These are phyloP conservation scores for Diaporthe helianthi DNA, from an alignment of 2,329 filamentous ascomycete species.

Conservation along the genomic window DNA sequence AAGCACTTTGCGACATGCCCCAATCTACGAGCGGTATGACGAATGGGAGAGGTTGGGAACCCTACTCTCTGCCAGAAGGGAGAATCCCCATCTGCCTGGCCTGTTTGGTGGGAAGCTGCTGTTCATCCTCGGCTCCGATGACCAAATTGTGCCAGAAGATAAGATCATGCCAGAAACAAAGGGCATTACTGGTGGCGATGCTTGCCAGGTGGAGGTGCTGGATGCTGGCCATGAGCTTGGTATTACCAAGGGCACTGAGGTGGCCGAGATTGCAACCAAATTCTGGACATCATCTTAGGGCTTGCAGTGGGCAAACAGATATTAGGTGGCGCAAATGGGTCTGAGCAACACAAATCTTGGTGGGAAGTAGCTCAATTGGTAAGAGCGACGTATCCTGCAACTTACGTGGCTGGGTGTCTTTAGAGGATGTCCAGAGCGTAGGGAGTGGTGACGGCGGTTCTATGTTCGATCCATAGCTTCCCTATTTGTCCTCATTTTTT, in stretches of 20 bases:
- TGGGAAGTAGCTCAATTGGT: constrained; percentile 2
- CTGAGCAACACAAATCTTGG: not conserved
- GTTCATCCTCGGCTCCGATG: constrained; percentile 69
- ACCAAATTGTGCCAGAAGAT: constrained; percentile 70
- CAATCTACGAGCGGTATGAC: constrained; percentile 68
- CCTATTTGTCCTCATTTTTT: not conserved
- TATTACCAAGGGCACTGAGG: constrained; percentile 64
- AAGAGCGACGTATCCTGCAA: constrained; percentile 6
- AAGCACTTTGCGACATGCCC: constrained; percentile 72
- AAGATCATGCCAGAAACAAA: constrained; percentile 69
- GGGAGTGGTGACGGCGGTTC: constrained; percentile 9
- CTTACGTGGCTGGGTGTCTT: not conserved
- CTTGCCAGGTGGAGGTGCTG: constrained; percentile 61
- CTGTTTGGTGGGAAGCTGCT: constrained; percentile 60
- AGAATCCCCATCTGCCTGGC: constrained; percentile 43
- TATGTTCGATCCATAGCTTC: constrained; percentile 16
- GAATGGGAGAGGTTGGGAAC: constrained; percentile 66
- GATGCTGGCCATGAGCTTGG: constrained; percentile 75
- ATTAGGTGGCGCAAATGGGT: not conserved
- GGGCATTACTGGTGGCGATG: constrained; percentile 62
- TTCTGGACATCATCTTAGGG: constrained; percentile 42
- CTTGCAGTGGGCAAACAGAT: not conserved
- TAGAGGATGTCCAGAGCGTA: not conserved
- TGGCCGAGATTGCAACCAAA: constrained; percentile 53
- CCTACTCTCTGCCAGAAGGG: constrained; percentile 51